These are phyloP conservation scores for Mortierella sp. DNA, from an alignment of 371 early-diverging fungal genomes.

Conservation along the genomic window DNA sequence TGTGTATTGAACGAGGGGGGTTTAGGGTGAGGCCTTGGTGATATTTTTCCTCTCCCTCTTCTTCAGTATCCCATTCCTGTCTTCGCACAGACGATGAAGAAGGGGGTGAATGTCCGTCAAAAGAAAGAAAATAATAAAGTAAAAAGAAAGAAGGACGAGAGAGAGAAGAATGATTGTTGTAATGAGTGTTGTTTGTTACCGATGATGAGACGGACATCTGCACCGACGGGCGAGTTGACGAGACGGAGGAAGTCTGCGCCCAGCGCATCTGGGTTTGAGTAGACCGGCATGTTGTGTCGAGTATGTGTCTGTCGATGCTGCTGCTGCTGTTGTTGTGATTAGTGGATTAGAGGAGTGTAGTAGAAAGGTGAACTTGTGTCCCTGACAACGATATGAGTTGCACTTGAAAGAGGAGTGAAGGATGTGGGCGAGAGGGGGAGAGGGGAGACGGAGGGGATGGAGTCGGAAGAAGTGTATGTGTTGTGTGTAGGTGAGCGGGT, in stretches of 20 bases:
- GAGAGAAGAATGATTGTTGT: neutral
- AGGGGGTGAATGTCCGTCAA: neutral
- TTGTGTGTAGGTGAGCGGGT: no score
- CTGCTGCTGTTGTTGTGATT: neutral
- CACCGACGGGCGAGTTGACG: slow-evolving; percentile 43
- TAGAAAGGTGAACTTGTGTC: no score
- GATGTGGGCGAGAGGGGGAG: no score
- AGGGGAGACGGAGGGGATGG: no score
- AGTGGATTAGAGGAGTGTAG: neutral
- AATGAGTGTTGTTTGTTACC: slow-evolving; percentile 21
- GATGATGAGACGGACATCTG: slow-evolving; percentile 50
- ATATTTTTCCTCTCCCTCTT: neutral
- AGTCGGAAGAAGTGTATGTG: no score
- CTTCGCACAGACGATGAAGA: slow-evolving; percentile 11
- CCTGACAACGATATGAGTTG: no score
- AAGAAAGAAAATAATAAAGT: neutral
- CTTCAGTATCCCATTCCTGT: neutral
- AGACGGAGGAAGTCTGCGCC: slow-evolving; percentile 44
- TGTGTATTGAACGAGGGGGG: neutral
- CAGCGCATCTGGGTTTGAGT: slow-evolving; percentile 42
- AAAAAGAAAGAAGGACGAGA: neutral
- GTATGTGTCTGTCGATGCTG: neutral
- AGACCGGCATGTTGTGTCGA: slow-evolving; percentile 25
- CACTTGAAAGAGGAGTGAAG: no score
- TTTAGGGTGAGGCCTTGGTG: neutral